Conservation (phyloP, 1,139 yeast species). For the Blastobotrys capitulatus region DNA sequence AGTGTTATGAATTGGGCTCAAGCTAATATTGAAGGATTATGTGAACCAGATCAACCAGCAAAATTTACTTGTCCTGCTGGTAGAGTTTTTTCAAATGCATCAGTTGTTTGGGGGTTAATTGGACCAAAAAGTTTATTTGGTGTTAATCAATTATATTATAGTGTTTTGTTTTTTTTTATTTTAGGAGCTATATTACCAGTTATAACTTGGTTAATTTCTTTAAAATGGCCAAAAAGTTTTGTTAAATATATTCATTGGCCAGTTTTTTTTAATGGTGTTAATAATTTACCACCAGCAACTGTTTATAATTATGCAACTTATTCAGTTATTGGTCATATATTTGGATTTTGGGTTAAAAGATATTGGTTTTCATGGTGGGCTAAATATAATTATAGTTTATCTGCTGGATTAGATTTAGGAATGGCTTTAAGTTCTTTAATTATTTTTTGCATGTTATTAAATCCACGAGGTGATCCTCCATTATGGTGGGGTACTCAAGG, state of each 20-base stretch:
- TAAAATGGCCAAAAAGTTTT: conserved; percentile 44
- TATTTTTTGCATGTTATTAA: conserved; percentile 41
- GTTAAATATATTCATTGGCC: conserved; percentile 44
- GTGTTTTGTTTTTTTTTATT: conserved; percentile 42
- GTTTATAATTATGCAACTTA: conserved; percentile 46
- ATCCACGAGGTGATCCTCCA: conserved; percentile 35
- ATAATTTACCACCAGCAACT: conserved; percentile 50
- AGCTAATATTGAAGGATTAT: conserved; percentile 43
- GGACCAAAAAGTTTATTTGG: conserved; percentile 51
- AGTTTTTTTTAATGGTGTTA: conserved; percentile 47
- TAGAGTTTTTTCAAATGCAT: conserved; percentile 47
- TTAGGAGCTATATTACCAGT: conserved; percentile 44
- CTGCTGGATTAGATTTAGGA: conserved; percentile 55
- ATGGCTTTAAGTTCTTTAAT: conserved; percentile 47
- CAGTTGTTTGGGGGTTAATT: conserved; percentile 61
- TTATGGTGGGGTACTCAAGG: conserved; percentile 54
- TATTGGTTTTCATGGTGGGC: conserved; percentile 59
- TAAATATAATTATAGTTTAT: conserved; percentile 54
- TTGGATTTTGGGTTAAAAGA: conserved; percentile 47
- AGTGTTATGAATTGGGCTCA: conserved; percentile 44
- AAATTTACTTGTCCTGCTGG: conserved; percentile 48
- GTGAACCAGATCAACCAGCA: conserved; percentile 41
- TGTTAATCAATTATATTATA: conserved; percentile 35
- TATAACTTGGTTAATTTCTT: conserved; percentile 42
- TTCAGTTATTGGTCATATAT: conserved; percentile 45